Evolutionary conservation across 371 early-diverging fungal species (phyloP), one percentile per base, ranked within the genome.

Genomic region (Nematocida sp.): DNA sequence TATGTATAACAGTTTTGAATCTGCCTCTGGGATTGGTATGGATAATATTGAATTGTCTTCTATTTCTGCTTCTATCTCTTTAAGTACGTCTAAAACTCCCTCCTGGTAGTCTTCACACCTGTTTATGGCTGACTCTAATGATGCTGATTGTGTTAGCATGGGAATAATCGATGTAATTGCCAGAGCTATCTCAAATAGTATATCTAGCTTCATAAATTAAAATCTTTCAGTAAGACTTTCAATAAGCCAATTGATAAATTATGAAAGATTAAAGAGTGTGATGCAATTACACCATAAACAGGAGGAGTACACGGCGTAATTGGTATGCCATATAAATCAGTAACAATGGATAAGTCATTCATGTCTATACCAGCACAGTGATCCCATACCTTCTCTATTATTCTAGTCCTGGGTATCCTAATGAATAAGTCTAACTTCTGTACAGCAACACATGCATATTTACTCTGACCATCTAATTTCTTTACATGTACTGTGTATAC

Each of bases 321-420:
- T 0, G 55, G n/a, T 18, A 33, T 66, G 6, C 76, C 76, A 3
- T 46, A 23, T 3, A 62, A 5, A 47, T 75, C 76, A 6, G 67
- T 75, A 7, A 75, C 67, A n/a, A 66, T 39, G 1, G 72, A 64
- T 1, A 42, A 0, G 13, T 40, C 33, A 18, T 25, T 42, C 66
- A 75, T 64, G 25, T 75, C 67, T 40, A 75, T 56, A 25, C 76
- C 76, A 33, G 76, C 76, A 66, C 64, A 66, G 61, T 75, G 76
- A 57, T 75, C 76, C 76, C 76, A 75, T 20, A 75, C 23, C 23
- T 75, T 75, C 66, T 75, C 76, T 23, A 6, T 6, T 52, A 75
- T 56, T 44, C 39, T 50, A 9, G 47, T 45, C 7, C 47, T 66
- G 25, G 76, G 76, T 11, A 67, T 18, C 27, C 76, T 7, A 6